A percentile compares a stretch with the other conserved stretches of the same genome.
These are phyloP conservation scores for Mortierella sp. DNA, from an alignment of 371 early-diverging fungal species.

Conservation along the genomic window DNA sequence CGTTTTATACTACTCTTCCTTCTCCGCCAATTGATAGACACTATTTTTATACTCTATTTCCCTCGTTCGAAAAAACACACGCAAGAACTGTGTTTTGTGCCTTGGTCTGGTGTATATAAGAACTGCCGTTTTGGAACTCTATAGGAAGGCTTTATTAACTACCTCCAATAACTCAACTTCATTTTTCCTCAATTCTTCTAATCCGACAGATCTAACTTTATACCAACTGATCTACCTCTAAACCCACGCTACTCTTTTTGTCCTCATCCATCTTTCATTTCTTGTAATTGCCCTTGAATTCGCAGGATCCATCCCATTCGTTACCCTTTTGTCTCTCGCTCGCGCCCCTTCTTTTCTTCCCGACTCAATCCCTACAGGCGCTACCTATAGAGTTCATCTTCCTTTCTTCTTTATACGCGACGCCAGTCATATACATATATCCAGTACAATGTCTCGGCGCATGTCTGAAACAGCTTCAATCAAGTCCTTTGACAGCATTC, in stretches of 20 bases:
- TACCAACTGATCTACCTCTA: neutral
- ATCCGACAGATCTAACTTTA: neutral
- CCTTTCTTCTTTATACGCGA: neutral
- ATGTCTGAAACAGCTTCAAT: constrained; percentile 54
- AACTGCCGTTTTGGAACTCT: neutral
- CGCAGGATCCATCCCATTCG: neutral
- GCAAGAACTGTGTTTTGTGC: neutral
- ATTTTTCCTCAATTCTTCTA: neutral
- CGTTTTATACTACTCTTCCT: neutral
- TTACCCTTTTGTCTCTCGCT: neutral
- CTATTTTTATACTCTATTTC: neutral
- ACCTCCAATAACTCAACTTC: neutral
- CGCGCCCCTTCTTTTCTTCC: constrained; percentile 1
- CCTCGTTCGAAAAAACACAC: neutral
- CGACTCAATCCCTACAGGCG: neutral
- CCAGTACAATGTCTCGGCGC: constrained; percentile 48
- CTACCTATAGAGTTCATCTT: neutral
- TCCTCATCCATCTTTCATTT: constrained; percentile 1
- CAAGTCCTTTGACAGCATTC: constrained; percentile 55
- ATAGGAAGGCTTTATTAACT: neutral
- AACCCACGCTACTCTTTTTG: neutral
- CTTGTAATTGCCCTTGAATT: neutral
- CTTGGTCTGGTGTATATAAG: neutral
- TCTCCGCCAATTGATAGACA: too few relatives aligned
- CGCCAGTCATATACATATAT: neutral